These are phyloP conservation scores for Myriosclerotinia scirpicola DNA, from an alignment of 2,329 filamentous ascomycete species.

Conservation along the genomic window DNA sequence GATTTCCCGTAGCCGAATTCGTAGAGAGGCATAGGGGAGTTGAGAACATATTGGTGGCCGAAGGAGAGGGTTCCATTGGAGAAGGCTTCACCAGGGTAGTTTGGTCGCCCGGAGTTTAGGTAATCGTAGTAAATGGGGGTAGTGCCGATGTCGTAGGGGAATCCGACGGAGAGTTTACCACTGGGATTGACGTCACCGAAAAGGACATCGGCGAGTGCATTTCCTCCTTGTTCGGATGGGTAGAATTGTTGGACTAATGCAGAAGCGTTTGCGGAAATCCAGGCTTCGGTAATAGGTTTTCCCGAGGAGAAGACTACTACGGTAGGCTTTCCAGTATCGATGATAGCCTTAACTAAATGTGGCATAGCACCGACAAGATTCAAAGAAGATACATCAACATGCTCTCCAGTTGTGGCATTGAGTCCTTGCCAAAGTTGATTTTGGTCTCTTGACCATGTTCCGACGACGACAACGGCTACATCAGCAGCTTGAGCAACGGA, in stretches of 20 bases:
- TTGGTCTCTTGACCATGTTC: conserved; percentile 72
- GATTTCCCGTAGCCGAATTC: conserved; percentile 83
- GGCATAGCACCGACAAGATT: conserved; percentile 70
- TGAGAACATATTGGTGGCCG: conserved; percentile 87
- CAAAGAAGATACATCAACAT: conserved; percentile 64
- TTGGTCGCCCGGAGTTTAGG: conserved; percentile 73
- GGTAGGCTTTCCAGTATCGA: conserved; percentile 68
- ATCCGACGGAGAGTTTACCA: conserved; percentile 70
- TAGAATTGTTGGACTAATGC: conserved; percentile 75
- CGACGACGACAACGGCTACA: conserved; percentile 70
- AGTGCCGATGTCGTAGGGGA: conserved; percentile 66
- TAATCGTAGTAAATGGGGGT: conserved; percentile 72
- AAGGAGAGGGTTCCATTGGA: conserved; percentile 73
- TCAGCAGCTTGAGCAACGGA: conserved; percentile 64
- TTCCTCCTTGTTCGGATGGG: conserved; percentile 76
- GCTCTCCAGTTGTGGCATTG: conserved; percentile 74
- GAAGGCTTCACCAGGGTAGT: conserved; percentile 69
- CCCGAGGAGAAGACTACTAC: conserved; percentile 84
- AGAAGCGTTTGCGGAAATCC: conserved; percentile 64
- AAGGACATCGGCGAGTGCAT: conserved; percentile 75
- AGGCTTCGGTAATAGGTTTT: conserved; percentile 71
- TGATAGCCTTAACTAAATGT: conserved; percentile 64
- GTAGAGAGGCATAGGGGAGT: conserved; percentile 71
- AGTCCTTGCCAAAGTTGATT: conserved; percentile 67
- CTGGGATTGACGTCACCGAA: conserved; percentile 72